Conservation (phyloP, 306 rosid species). For the Hylodesmum podocarpum region DNA sequence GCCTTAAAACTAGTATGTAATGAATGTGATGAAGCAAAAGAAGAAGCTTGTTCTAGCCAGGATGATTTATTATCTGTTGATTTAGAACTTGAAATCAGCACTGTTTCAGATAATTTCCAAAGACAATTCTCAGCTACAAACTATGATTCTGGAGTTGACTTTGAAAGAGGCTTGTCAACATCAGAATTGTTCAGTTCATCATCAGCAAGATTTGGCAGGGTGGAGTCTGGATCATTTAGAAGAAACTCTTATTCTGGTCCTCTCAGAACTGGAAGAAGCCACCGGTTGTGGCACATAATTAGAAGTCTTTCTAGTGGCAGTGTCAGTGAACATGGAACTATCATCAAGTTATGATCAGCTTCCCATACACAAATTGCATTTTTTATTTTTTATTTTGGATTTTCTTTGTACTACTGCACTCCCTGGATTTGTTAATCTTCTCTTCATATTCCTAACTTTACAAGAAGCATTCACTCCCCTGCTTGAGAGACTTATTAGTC, state of each 20-base stretch:
- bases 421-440: constrained; percentile 4
- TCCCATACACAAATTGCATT: constrained; percentile 29
- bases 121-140: constrained; percentile 45
- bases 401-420: not conserved
- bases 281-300: constrained; percentile 61
- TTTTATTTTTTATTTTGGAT: no score
- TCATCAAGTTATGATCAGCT: constrained; percentile 48
- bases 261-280: constrained; percentile 49
- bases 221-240: constrained; percentile 53
- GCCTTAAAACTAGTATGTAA: constrained; percentile 80
- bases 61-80: constrained; percentile 49
- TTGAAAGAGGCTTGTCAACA: constrained; percentile 52
- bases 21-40: constrained; percentile 60
- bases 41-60: constrained; percentile 45
- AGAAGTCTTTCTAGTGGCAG: constrained; percentile 69
- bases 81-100: constrained; percentile 34
- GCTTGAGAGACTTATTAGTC: not conserved
- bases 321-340: constrained; percentile 66
- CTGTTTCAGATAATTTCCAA: constrained; percentile 43
- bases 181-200: constrained; percentile 53
- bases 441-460: not conserved
- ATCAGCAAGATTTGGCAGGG: constrained; percentile 38
- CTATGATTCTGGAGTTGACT: constrained; percentile 41
- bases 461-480: not conserved
- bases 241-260: constrained; percentile 76